phyloP scores from a whole-genome alignment of 208 protist species.

The Trypanosoma theileri region DNA sequence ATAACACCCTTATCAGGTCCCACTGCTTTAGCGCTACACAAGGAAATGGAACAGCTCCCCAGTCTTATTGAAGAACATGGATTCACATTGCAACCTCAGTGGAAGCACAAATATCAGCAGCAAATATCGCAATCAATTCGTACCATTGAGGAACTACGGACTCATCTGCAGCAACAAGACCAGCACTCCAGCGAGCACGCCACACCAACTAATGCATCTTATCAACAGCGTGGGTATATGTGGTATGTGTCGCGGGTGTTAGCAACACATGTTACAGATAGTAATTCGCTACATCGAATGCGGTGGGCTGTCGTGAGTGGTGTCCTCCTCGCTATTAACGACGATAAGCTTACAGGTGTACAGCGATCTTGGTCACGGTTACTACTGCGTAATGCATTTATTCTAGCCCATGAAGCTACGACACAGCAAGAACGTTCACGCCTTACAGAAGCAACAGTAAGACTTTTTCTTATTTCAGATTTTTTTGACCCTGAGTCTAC shows the following conservation, averaged over 20 bases:
- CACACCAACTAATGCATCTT: neutral
- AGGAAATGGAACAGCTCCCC: slow-evolving; percentile 9
- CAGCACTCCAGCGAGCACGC: neutral
- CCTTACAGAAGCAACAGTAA: slow-evolving; percentile 22
- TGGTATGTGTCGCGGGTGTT: slow-evolving; percentile 3
- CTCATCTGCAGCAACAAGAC: neutral
- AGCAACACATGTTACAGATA: slow-evolving; percentile 1
- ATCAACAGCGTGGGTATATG: neutral
- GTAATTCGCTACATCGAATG: slow-evolving; percentile 10
- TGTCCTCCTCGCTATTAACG: slow-evolving; percentile 8
- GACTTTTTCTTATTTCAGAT: slow-evolving; percentile 13
- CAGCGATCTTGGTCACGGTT: slow-evolving; percentile 14
- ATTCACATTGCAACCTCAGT: neutral
- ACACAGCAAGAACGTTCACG: neutral
- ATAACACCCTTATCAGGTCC: neutral
- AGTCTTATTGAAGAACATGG: neutral
- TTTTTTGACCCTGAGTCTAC: neutral
- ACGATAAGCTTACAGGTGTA: slow-evolving; percentile 3
- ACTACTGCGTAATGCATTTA: slow-evolving; percentile 26
- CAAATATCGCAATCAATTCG: neutral
- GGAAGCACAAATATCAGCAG: neutral
- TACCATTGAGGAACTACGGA: neutral
- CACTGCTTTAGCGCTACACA: neutral
- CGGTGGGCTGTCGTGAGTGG: slow-evolving; percentile 17
- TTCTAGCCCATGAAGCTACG: slow-evolving; percentile 3